Base-by-base conservation (phyloP, 2,329 filamentous ascomycete species). In the Didymosphaeria variabile region DNA sequence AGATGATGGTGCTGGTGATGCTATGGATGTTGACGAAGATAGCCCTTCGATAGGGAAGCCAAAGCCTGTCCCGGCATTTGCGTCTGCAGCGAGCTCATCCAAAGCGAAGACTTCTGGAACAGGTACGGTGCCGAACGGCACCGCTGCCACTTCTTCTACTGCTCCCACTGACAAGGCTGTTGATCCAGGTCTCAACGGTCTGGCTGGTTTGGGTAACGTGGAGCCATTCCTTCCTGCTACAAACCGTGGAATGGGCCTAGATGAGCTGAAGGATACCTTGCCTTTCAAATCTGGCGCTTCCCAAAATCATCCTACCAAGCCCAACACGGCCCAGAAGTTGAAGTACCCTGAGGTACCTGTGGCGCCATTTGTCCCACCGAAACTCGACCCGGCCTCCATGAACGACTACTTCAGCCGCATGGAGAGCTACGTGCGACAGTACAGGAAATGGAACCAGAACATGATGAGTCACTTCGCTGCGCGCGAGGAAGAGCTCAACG, bases 221-320 rank as follows among this genome's bases (percentile, higher is more conserved):
- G 80, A 81, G 6, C 85, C 86, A 1, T 83, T 87, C 52, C 74
- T 79, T 1, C 73, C 76, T 45, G 73, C 81, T 7, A 80, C 81
- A 31, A 71, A 73, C 47, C 80, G 75, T 19, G 86, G 86, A 9
- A 80, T 89, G 19, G 78, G 84, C 56, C 71, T 90, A 23, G 79
- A 82, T 31, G 84, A 87, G 58, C 77, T 90, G 42, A 79, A 78
- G 44, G 79, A 81, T 9, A 84, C 80, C 1, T 79, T 90, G 2
- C 88, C 88, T 3, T 90, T 89, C 70, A 75, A 84, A 60, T 89
- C 87, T 1, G 80, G 83, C 44, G 71, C 87, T 3, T 80, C 82
- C 5, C 78, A 79, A 31, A 68, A 75, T 5, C 75, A 82, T 31
- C 81, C 80, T 7, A 79, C 77, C 7, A 80, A 81, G 57, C 65